These are phyloP conservation scores for Lodderomyces oxycetoniae DNA, from an alignment of 1,139 yeast genomes.

Conservation along the genomic window DNA sequence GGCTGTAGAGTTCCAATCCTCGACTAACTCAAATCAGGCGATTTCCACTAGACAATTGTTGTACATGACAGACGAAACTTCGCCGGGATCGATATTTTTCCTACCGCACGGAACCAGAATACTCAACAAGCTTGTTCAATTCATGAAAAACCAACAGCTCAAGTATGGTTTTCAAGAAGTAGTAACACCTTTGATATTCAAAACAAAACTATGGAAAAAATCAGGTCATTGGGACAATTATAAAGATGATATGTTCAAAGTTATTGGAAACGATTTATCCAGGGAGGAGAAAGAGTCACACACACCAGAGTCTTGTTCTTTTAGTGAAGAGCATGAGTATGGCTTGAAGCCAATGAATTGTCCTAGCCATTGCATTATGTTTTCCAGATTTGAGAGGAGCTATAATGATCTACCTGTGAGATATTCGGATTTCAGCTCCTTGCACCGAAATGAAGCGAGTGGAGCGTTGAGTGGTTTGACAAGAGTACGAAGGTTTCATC, in stretches of 20 bases:
- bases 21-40: constrained; percentile 41
- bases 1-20: too few relatives aligned
- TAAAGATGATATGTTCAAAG: constrained; percentile 90
- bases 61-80: constrained; percentile 68
- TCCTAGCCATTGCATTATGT: constrained; percentile 94
- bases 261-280: constrained; percentile 45
- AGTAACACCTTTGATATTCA: constrained; percentile 86
- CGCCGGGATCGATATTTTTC: constrained; percentile 89
- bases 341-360: constrained; percentile 98
- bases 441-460: constrained; percentile 92
- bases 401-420: constrained; percentile 88
- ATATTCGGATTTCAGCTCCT: constrained; percentile 85
- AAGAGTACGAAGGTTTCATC: constrained; percentile 94
- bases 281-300: constrained; percentile 21
- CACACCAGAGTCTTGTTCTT: neutral
- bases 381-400: constrained; percentile 75
- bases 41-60: constrained; percentile 65
- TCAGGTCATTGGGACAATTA: constrained; percentile 98
- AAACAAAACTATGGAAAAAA: constrained; percentile 78
- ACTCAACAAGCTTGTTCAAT: constrained; percentile 69
- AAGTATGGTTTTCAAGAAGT: constrained; percentile 89
- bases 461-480: constrained; percentile 95
- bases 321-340: constrained; percentile 42
- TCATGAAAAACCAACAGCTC: constrained; percentile 81
- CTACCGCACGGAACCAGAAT: constrained; percentile 88